These are phyloP conservation scores for Paecilomyces dactylethromorphus DNA, from an alignment of 2,329 filamentous ascomycete genomes.

Conservation along the genomic window DNA sequence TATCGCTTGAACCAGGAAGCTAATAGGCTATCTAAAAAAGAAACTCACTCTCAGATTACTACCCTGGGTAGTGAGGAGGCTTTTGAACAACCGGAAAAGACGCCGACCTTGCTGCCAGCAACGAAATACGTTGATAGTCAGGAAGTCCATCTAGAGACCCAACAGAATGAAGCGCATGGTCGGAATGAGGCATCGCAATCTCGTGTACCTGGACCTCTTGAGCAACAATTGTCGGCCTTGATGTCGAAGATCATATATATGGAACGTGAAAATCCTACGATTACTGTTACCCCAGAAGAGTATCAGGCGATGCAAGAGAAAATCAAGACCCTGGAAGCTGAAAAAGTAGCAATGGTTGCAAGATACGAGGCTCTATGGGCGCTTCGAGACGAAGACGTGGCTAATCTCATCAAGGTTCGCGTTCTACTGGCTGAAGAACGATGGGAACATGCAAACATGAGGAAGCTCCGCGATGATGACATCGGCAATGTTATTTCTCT, in stretches of 20 bases:
- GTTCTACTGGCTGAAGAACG: constrained; percentile 32
- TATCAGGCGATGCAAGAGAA: constrained; percentile 23
- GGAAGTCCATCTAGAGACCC: not conserved
- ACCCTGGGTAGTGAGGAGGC: not conserved
- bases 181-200: not conserved
- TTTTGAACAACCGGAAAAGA: constrained; percentile 1
- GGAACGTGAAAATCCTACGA: constrained; percentile 4
- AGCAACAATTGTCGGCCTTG: constrained; percentile 3
- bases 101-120: not conserved
- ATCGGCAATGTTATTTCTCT: constrained; percentile 33
- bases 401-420: constrained; percentile 38
- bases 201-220: constrained; percentile 2
- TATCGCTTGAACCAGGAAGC: not conserved
- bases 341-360: constrained; percentile 28
- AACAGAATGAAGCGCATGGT: not conserved
- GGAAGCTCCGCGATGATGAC: constrained; percentile 36
- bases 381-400: constrained; percentile 36
- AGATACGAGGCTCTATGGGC: constrained; percentile 36
- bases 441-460: constrained; percentile 32
- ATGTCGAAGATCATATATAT: constrained; percentile 7
- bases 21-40: not conserved
- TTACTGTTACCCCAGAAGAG: constrained; percentile 16
- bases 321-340: constrained; percentile 27
- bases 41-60: not conserved
- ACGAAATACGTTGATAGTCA: not conserved